phyloP scores from a whole-genome alignment of 371 early-diverging fungal species.

The Cokeromyces recurvatus region DNA sequence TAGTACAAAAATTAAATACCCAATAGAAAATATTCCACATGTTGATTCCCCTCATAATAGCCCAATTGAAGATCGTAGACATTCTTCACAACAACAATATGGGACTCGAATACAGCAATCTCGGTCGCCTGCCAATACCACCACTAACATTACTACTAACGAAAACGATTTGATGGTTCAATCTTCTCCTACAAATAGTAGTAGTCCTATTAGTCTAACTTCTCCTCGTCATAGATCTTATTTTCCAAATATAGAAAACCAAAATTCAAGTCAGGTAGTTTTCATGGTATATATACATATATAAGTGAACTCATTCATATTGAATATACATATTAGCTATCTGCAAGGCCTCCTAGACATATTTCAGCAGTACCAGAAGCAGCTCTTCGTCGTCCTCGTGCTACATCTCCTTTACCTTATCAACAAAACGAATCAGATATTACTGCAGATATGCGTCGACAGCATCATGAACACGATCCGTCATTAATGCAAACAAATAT shows the following conservation, averaged over 20 bases:
- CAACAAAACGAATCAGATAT: slow-evolving; percentile 28
- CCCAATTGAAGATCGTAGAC: too few species aligned
- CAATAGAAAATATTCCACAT: slow-evolving; percentile 46
- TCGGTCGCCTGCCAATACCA: too few species aligned
- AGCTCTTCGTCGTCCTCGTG: slow-evolving; percentile 40
- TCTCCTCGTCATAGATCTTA: slow-evolving; percentile 14
- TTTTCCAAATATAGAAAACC: slow-evolving; percentile 11
- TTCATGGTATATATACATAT: too few species aligned
- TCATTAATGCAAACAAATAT: neutral
- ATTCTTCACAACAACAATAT: neutral
- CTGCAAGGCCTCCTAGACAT: slow-evolving; percentile 36
- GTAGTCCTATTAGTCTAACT: slow-evolving; percentile 1
- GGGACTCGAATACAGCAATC: too few species aligned
- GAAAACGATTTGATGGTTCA: too few species aligned
- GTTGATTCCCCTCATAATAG: too few species aligned
- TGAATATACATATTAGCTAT: too few species aligned
- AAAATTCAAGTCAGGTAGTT: slow-evolving; percentile 12
- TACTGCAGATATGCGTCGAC: slow-evolving; percentile 15
- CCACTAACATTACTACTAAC: too few species aligned
- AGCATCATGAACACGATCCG: slow-evolving; percentile 15
- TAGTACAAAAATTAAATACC: slow-evolving; percentile 71
- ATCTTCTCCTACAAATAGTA: too few species aligned
- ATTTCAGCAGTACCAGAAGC: slow-evolving; percentile 44
- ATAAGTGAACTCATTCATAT: too few species aligned
- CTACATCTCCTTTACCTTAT: slow-evolving; percentile 34